These are phyloP conservation scores for Mortierella sp. DNA, from an alignment of 371 early-diverging fungal species.

Conservation along the genomic window DNA sequence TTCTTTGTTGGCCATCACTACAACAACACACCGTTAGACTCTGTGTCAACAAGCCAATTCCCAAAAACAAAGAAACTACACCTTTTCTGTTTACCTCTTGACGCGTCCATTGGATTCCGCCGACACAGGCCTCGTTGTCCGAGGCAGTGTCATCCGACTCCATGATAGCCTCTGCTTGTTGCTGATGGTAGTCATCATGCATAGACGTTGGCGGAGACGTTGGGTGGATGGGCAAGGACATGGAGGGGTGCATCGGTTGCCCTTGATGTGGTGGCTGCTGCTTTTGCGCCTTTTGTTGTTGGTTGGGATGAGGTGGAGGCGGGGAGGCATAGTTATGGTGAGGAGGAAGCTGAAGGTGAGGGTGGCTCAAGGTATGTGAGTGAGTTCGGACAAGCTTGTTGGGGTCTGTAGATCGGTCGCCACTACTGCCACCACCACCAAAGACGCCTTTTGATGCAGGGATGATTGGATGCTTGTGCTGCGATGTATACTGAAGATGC, in stretches of 20 bases:
- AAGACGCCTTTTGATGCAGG: conserved; percentile 7
- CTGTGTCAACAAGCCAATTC: neutral
- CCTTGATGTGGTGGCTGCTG: conserved; percentile 10
- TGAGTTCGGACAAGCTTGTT: conserved; percentile 9
- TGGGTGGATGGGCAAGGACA: conserved; percentile 16
- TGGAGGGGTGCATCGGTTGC: conserved; percentile 20
- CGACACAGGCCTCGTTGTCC: conserved; percentile 17
- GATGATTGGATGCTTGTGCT: neutral
- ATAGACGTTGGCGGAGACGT: conserved; percentile 4
- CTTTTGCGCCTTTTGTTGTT: conserved; percentile 9
- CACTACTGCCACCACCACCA: no score
- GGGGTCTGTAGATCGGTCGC: neutral
- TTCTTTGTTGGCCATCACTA: neutral
- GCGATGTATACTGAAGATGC: conserved; percentile 21
- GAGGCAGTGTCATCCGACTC: conserved; percentile 48
- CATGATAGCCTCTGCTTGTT: conserved; percentile 17
- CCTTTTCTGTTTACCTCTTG: conserved; percentile 32
- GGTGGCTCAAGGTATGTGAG: conserved; percentile 24
- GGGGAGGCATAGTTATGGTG: conserved; percentile 33
- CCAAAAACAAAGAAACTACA: neutral
- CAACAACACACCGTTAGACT: neutral
- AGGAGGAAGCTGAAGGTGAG: conserved; percentile 17
- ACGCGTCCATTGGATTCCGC: conserved; percentile 42
- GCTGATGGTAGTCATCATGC: conserved; percentile 4
- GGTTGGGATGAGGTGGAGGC: conserved; percentile 25